Percentiles rank a stretch among this genome's conserved stretches.
These are phyloP conservation scores for Pseudocercospora eumusae DNA, from an alignment of 2,329 filamentous ascomycete genomes.

Conservation along the genomic window DNA sequence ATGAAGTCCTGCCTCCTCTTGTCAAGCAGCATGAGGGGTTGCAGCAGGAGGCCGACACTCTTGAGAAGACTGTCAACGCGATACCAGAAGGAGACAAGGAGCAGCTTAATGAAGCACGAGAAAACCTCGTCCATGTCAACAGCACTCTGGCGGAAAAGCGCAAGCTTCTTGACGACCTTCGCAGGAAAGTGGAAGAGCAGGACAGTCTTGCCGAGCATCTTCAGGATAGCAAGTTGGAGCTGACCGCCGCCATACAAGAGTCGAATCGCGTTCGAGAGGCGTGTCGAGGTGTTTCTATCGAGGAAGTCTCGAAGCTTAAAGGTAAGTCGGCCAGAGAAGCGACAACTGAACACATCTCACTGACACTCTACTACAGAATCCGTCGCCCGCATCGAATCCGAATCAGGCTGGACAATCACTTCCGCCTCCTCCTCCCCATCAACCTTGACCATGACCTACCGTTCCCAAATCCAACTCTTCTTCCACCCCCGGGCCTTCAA, in stretches of 20 bases:
- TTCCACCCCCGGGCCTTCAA: slow-evolving; percentile 67
- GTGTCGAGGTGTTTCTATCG: slow-evolving; percentile 82
- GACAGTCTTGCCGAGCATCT: slow-evolving; percentile 64
- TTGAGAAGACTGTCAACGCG: slow-evolving; percentile 72
- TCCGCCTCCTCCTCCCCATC: slow-evolving; percentile 59
- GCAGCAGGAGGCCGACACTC: slow-evolving; percentile 59
- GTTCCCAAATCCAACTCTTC: slow-evolving; percentile 69
- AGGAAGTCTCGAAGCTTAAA: slow-evolving; percentile 78
- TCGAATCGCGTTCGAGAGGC: slow-evolving; percentile 84
- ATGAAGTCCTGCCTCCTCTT: slow-evolving; percentile 66
- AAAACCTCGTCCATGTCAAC: slow-evolving; percentile 65
- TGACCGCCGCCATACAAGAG: slow-evolving; percentile 72
- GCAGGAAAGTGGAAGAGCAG: slow-evolving; percentile 66
- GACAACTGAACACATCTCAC: neutral
- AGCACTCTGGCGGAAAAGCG: slow-evolving; percentile 70
- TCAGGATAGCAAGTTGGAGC: slow-evolving; percentile 67
- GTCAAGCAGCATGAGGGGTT: slow-evolving; percentile 63
- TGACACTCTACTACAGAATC: slow-evolving; percentile 55
- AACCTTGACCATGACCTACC: slow-evolving; percentile 72
- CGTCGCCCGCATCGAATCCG: slow-evolving; percentile 65
- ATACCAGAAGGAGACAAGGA: slow-evolving; percentile 78
- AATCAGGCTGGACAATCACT: slow-evolving; percentile 71
- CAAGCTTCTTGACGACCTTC: slow-evolving; percentile 65
- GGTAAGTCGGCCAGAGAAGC: slow-evolving; percentile 52
- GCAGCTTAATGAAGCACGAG: slow-evolving; percentile 73